Evolutionary conservation across 2,329 filamentous ascomycete genomes (phyloP), one percentile per base, ranked within the genome.

Genomic region (Aspergillus brunneoviolaceus): DNA sequence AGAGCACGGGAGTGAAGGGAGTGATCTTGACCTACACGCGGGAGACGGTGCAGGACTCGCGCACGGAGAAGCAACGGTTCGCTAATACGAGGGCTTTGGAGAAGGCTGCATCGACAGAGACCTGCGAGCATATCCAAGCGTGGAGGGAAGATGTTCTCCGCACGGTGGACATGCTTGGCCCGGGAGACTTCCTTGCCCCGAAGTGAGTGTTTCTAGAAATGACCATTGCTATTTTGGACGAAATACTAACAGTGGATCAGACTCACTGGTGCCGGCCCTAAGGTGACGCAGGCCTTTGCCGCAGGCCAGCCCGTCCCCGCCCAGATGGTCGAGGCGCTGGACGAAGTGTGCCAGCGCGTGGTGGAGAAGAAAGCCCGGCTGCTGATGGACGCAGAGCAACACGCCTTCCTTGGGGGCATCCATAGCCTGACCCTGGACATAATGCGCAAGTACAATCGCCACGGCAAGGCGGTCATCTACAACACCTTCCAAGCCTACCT

Each of bases 341-440:
- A 90, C 65, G 81, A 85, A 52, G 88, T 96, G 64, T 96, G 92
- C 76, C 57, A 27, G 16, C 64, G 61, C 29, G 69, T 66, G 51
- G 82, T 85, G 2, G 79, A 84, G 42, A 86, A 88, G 55, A 86
- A 88, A 25, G 86, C 96, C 2, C 84, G 86, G 3, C 82, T 97
- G 1, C 84, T 96, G 2, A 91, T 96, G 63, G 91, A 96, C 64
- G 93, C 92, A 1, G 93, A 97, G 76, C 91, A 96, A 74, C 87
- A 88, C 59, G 83, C 85, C 58, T 84, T 95, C 31, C 91, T 96
- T 76, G 79, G 84, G 5, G 91, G 91, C 7, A 94, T 96, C 62
- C 89, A 95, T 72, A 84, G 86, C 66, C 94, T 92, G 89, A 91
- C 88, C 5, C 76, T 95, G 53, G 78, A 83, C n/a, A 89, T 92